These are phyloP conservation scores for Nectriaceae sp. DNA, from an alignment of 2,329 filamentous ascomycete genomes.

Conservation along the genomic window DNA sequence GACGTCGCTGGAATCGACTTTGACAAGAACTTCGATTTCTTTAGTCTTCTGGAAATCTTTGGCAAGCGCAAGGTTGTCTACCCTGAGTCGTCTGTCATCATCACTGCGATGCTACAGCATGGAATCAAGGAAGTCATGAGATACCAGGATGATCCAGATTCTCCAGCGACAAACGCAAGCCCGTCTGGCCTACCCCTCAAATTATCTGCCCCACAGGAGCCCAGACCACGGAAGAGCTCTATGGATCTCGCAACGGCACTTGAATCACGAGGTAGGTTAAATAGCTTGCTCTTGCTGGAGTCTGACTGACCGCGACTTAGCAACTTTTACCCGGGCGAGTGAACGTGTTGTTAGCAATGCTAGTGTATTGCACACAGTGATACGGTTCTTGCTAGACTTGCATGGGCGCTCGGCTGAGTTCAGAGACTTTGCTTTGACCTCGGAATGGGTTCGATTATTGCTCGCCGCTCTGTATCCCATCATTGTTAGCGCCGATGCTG, in stretches of 20 bases:
- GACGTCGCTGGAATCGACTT: slow-evolving; percentile 77
- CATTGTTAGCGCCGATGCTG: slow-evolving; percentile 81
- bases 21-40: slow-evolving; percentile 72
- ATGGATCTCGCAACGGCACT: slow-evolving; percentile 68
- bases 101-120: slow-evolving; percentile 84
- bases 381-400: slow-evolving; percentile 77
- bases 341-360: slow-evolving; percentile 55
- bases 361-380: slow-evolving; percentile 71
- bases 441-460: slow-evolving; percentile 79
- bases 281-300: too few species aligned
- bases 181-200: slow-evolving; percentile 13
- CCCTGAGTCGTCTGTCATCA: slow-evolving; percentile 76
- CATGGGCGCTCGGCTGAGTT: slow-evolving; percentile 78
- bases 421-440: slow-evolving; percentile 77
- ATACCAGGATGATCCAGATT: slow-evolving; percentile 61
- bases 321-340: slow-evolving; percentile 38
- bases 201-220: slow-evolving; percentile 15
- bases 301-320: slow-evolving; percentile 19
- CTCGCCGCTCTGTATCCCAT: slow-evolving; percentile 83
- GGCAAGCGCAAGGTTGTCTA: slow-evolving; percentile 68
- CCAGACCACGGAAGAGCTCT: slow-evolving; percentile 53
- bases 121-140: slow-evolving; percentile 73
- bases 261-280: slow-evolving; percentile 55
- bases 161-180: slow-evolving; percentile 39
- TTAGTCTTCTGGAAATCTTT: slow-evolving; percentile 74